Evolutionary conservation across 108 stramenopile genomes (phyloP).

Genomic region (Pseudonitzschia multiseries): DNA sequence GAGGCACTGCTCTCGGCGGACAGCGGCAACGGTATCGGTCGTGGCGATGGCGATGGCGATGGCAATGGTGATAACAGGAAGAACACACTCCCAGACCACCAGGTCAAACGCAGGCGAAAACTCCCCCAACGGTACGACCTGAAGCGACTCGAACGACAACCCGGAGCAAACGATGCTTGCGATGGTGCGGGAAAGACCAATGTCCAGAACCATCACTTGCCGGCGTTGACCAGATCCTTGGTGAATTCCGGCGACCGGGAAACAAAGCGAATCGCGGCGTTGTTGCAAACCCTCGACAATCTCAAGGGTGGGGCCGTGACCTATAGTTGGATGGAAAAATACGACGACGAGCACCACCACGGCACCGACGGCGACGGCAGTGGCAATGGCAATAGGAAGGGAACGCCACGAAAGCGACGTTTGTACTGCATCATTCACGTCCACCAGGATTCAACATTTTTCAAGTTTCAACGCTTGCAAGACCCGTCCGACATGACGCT

Average conservation of each 20-base stretch:
- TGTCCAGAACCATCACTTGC: constrained; percentile 10
- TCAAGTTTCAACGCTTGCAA: constrained; percentile 37
- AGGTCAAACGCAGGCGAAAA: background rate
- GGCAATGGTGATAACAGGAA: background rate
- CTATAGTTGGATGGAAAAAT: constrained; percentile 14
- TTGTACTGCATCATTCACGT: constrained; percentile 70
- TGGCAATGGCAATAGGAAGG: background rate
- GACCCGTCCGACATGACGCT: constrained; percentile 52
- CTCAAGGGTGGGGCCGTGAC: constrained; percentile 31
- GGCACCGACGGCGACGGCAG: background rate
- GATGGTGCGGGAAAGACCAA: background rate
- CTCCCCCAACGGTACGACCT: background rate
- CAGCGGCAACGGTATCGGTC: no score
- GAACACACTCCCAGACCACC: background rate
- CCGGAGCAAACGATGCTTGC: background rate
- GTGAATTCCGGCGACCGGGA: constrained; percentile 41
- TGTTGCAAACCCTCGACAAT: constrained; percentile 47
- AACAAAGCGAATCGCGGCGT: constrained; percentile 58
- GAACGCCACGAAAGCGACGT: constrained; percentile 18
- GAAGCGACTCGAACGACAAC: background rate
- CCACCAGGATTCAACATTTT: constrained; percentile 62
- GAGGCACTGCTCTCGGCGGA: background rate
- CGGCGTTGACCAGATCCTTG: constrained; percentile 28
- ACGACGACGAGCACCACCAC: background rate
- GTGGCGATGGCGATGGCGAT: background rate